Base-by-base conservation (phyloP, 306 rosid species). In the Pyrus bretschneideri region DNA sequence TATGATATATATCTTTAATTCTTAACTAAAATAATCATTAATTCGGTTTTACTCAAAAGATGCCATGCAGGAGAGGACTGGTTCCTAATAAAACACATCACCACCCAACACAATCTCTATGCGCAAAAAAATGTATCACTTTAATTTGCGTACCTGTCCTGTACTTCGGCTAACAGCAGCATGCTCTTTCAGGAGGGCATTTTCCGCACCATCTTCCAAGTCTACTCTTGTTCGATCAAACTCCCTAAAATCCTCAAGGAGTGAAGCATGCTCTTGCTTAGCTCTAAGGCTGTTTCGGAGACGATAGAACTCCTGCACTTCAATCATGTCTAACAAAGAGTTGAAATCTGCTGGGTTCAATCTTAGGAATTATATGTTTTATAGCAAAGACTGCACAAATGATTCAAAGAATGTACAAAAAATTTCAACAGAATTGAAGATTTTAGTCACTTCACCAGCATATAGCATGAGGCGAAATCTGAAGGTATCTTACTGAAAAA, bases 301-400 rank as follows among this genome's bases (percentile, higher is more conserved):
- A 73, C 98, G 96, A 86, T 88, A 85, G 86, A 96, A 96, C 79
- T 96, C 99, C 99, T 96, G 97, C 86, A 87, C 81, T 89, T 85
- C 87, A 92, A 84, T 79, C 79, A 81, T 38, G 77, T 71, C 73
- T 54, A 80, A 80, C 76, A 84, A 73, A 21, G 77, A 67, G 82
- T 87, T 83, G 67, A 86, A 68, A 57, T 71, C 80, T 74, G 67
- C 62, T 31, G 74, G 42, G 35, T 68, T 74, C 46, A 80, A 70
- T 80, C 67, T 71, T 60, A 72, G 74, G 68, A 58, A 42, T 49
- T 49, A 49, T 38, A 25, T 17, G 4, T 70, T 72, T n/a, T 27
- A 55, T 18, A 5, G 58, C 6, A 45, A 40, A 55, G 65, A 31
- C 38, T 17, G 52, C 51, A 31, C 12, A 18, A 70, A 22, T 59